A percentile compares a stretch with the other conserved stretches of the same genome.
phyloP scores from a whole-genome alignment of 768 basidiomycete species.

The Coprinellus micaceus region DNA sequence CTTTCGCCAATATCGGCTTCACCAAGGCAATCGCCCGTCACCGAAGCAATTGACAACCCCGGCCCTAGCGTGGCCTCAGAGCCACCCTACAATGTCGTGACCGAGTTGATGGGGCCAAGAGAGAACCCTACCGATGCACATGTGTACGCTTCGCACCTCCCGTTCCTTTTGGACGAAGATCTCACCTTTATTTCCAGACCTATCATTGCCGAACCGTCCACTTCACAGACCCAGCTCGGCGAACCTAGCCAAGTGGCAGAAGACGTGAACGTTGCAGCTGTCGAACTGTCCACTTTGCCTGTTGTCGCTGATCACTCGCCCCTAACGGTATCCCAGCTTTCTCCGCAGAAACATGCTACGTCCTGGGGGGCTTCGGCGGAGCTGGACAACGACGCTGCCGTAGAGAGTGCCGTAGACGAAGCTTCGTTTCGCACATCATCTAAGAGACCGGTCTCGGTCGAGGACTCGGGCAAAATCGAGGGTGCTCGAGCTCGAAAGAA shows the following conservation, averaged over 20 bases:
- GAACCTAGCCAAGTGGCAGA: slow-evolving; percentile 5
- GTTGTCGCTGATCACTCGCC: slow-evolving; percentile 14
- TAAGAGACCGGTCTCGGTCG: slow-evolving; percentile 44
- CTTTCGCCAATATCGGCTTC: slow-evolving; percentile 12
- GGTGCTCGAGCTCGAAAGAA: slow-evolving; percentile 10
- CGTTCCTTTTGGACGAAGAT: slow-evolving; percentile 39
- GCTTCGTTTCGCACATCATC: slow-evolving; percentile 6
- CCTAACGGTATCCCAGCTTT: slow-evolving; percentile 50
- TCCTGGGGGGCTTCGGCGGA: not conserved
- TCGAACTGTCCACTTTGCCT: not conserved
- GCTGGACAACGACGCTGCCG: slow-evolving; percentile 18
- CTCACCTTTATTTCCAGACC: not conserved
- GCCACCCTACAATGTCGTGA: slow-evolving; percentile 36
- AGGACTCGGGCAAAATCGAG: not conserved
- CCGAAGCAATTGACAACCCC: slow-evolving; percentile 13
- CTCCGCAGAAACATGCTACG: slow-evolving; percentile 31
- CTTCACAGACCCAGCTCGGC: not conserved
- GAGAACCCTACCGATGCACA: slow-evolving; percentile 34
- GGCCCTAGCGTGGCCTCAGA: slow-evolving; percentile 27
- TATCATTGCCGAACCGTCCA: not conserved
- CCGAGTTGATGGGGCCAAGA: slow-evolving; percentile 47
- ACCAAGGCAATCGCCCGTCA: slow-evolving; percentile 13
- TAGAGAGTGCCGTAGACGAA: slow-evolving; percentile 18
- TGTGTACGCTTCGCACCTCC: slow-evolving; percentile 12
- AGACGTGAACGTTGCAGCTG: not conserved